Conservation (phyloP, 2,329 filamentous ascomycete species). For the Cercospora zeae-maydis region DNA sequence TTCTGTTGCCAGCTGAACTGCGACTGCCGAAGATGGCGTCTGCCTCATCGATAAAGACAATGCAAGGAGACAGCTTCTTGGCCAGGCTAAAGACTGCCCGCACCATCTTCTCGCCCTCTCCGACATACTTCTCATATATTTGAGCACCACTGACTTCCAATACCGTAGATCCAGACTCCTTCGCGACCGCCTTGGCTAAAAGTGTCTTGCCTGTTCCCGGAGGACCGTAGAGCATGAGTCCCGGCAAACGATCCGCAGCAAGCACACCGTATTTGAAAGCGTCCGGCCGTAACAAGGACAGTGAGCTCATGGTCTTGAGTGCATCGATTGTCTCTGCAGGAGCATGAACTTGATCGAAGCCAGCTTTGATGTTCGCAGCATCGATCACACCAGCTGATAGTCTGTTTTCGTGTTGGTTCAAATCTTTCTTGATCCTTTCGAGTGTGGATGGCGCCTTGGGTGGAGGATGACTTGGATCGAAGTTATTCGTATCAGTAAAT, state of each 20-base stretch:
- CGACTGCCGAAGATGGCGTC: slow-evolving; percentile 86
- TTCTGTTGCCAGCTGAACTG: slow-evolving; percentile 60
- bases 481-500: neutral
- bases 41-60: slow-evolving; percentile 96
- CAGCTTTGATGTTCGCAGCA: slow-evolving; percentile 75
- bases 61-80: slow-evolving; percentile 83
- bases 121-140: slow-evolving; percentile 94
- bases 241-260: slow-evolving; percentile 84
- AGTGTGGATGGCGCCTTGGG: slow-evolving; percentile 29
- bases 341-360: slow-evolving; percentile 82
- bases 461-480: neutral
- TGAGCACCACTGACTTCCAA: slow-evolving; percentile 86
- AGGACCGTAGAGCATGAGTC: slow-evolving; percentile 92
- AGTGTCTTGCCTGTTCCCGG: slow-evolving; percentile 88
- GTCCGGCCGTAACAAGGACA: slow-evolving; percentile 82
- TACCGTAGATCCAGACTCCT: slow-evolving; percentile 63
- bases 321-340: slow-evolving; percentile 79
- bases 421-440: slow-evolving; percentile 53
- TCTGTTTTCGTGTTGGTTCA: slow-evolving; percentile 76
- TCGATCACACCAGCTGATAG: slow-evolving; percentile 79
- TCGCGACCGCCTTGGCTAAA: slow-evolving; percentile 62
- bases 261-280: slow-evolving; percentile 96
- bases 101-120: slow-evolving; percentile 94
- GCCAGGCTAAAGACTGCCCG: slow-evolving; percentile 87
- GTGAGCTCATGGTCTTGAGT: slow-evolving; percentile 79